A percentile compares a stretch with the other conserved stretches of the same genome.
Conservation (phyloP, 2,329 filamentous ascomycete species). For the Ascochyta lentis region DNA sequence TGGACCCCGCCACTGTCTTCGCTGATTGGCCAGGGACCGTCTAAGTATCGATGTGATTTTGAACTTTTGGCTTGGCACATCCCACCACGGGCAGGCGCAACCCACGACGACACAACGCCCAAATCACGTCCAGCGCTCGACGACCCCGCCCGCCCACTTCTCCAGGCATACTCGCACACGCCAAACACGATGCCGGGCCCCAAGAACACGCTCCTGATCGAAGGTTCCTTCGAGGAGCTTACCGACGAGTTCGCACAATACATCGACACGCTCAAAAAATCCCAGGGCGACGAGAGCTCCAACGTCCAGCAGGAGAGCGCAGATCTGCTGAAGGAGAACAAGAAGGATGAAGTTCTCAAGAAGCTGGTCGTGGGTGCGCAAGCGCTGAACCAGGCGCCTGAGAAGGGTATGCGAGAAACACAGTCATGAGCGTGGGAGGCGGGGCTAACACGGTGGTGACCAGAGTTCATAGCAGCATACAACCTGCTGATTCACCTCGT, state of each 20-base stretch:
- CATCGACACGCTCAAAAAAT: conserved; percentile 80
- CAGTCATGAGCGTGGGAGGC: conserved; percentile 15
- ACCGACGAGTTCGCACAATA: conserved; percentile 94
- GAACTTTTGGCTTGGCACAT: conserved; percentile 21
- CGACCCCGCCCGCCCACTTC: conserved; percentile 23
- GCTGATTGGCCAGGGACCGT: conserved; percentile 8
- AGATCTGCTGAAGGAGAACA: conserved; percentile 70
- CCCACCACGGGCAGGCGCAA: conserved; percentile 22
- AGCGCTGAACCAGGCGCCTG: conserved; percentile 81
- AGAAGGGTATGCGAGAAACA: conserved; percentile 68
- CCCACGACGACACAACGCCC: conserved; percentile 16
- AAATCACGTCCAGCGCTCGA: conserved; percentile 20
- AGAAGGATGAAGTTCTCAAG: conserved; percentile 85
- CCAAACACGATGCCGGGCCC: conserved; percentile 62
- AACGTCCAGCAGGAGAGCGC: conserved; percentile 68
- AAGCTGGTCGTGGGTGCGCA: conserved; percentile 83
- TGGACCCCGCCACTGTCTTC: neutral
- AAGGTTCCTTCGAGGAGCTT: conserved; percentile 93
- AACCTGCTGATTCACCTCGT: conserved; percentile 96
- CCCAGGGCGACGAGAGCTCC: conserved; percentile 59
- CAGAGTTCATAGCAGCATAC: conserved; percentile 92
- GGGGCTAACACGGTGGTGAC: conserved; percentile 36
- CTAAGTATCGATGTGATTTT: conserved; percentile 8
- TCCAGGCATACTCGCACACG: conserved; percentile 32
- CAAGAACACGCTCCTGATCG: conserved; percentile 73